Evolutionary conservation across 768 basidiomycete species (phyloP).

Genomic region (Holtermannia corniformis): DNA sequence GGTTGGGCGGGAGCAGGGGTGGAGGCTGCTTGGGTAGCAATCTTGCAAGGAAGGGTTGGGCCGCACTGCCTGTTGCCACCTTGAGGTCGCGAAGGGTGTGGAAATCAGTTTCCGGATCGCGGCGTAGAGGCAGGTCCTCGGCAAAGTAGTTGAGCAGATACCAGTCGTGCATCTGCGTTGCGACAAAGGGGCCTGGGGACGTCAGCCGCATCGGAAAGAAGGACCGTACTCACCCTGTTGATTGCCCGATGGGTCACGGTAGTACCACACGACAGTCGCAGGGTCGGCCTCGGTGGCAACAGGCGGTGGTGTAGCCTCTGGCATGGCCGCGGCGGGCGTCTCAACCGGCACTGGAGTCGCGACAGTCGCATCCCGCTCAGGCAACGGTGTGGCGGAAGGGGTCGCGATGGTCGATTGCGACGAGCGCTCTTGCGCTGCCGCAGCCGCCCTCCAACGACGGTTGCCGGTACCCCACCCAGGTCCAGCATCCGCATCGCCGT

Average conservation of each 20-base stretch:
- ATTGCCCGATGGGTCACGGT: conserved; percentile 83
- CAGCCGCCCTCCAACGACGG: conserved; percentile 33
- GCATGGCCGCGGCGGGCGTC: conserved; percentile 1
- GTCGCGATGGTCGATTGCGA: conserved; percentile 29
- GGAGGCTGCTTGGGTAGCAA: conserved; percentile 13
- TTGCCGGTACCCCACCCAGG: conserved; percentile 38
- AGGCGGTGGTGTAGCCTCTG: background rate
- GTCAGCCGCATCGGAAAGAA: background rate
- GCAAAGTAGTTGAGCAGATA: conserved; percentile 81
- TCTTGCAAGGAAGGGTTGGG: conserved; percentile 41
- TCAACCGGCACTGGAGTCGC: background rate
- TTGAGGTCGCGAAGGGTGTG: conserved; percentile 42
- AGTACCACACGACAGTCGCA: conserved; percentile 65
- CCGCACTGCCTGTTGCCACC: conserved; percentile 33
- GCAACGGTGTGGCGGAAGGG: conserved; percentile 35
- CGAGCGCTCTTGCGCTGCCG: conserved; percentile 13
- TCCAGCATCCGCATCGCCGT: conserved; percentile 11
- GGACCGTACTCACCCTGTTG: conserved; percentile 61
- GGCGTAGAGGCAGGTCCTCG: conserved; percentile 71
- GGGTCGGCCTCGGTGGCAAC: conserved; percentile 19
- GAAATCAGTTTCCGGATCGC: conserved; percentile 44
- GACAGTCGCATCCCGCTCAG: conserved; percentile 33
- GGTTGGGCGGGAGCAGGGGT: conserved; percentile 42
- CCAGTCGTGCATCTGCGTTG: conserved; percentile 90
- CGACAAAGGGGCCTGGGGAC: conserved; percentile 69